These are phyloP conservation scores for Dictyostelium capitatum DNA, from an alignment of 78 protist genomes.

Conservation along the genomic window DNA sequence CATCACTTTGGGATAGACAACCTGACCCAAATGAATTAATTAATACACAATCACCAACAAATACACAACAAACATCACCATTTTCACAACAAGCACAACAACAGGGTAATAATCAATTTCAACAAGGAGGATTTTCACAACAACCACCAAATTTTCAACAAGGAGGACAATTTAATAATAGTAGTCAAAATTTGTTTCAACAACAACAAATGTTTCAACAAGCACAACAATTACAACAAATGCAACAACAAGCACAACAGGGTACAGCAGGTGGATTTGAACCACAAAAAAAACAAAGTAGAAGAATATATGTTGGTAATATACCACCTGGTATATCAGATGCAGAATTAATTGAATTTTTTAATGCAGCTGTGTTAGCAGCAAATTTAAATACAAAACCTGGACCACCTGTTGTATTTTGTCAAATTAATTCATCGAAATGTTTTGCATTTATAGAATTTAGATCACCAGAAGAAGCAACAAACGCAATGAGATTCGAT, in stretches of 20 bases:
- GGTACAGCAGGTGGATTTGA: not conserved
- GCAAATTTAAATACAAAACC: conserved; percentile 29
- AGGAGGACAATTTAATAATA: not conserved
- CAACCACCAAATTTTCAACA: not conserved
- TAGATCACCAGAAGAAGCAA: conserved; percentile 82
- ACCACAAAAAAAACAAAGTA: conserved; percentile 55
- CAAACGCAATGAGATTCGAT: conserved; percentile 79
- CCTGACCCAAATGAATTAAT: conserved; percentile 58
- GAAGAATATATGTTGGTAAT: conserved; percentile 84
- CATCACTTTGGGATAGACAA: conserved; percentile 77
- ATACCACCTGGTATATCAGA: conserved; percentile 81
- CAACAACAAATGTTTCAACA: not conserved
- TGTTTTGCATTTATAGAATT: conserved; percentile 85
- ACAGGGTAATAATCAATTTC: not conserved
- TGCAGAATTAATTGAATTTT: conserved; percentile 70
- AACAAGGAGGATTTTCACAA: not conserved
- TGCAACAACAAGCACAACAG: not conserved
- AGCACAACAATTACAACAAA: not conserved
- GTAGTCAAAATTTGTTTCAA: not conserved
- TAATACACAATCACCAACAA: conserved; percentile 15
- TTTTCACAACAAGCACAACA: not conserved
- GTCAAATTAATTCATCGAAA: conserved; percentile 67
- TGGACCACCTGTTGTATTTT: conserved; percentile 52
- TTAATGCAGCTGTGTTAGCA: conserved; percentile 55
- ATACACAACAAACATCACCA: not conserved